Conservation (phyloP, 192 early-diverging fungal species). For the Coemansia pectinata region DNA sequence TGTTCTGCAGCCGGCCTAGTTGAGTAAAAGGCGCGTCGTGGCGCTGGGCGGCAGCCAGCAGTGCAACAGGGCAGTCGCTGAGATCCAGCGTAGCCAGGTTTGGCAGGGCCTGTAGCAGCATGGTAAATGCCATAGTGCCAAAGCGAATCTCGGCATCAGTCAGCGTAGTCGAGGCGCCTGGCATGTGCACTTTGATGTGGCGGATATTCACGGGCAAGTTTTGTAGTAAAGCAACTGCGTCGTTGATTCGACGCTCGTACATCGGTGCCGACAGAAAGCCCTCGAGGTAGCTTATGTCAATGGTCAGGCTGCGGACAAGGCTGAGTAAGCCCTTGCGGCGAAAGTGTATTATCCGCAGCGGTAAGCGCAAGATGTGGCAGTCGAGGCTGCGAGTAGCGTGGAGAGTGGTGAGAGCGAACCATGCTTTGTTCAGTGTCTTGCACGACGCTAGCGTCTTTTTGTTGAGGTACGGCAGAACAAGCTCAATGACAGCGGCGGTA, state of each 20-base stretch:
- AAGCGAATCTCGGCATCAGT: slow-evolving; percentile 37
- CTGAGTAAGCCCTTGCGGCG: slow-evolving; percentile 37
- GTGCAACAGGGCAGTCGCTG: slow-evolving; percentile 38
- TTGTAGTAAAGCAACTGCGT: slow-evolving; percentile 20
- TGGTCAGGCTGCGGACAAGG: slow-evolving; percentile 33
- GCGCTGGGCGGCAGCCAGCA: slow-evolving; percentile 13
- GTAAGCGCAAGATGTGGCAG: slow-evolving; percentile 43
- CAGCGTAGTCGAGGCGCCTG: slow-evolving; percentile 23
- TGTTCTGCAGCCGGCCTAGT: slow-evolving; percentile 20
- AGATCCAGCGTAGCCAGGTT: slow-evolving; percentile 35
- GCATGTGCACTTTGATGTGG: slow-evolving; percentile 39
- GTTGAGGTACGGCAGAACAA: slow-evolving; percentile 36
- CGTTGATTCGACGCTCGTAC: slow-evolving; percentile 44
- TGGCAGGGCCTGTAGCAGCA: slow-evolving; percentile 30
- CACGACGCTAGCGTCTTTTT: slow-evolving; percentile 25
- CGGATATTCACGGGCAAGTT: slow-evolving; percentile 21
- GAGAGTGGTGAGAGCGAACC: slow-evolving; percentile 35
- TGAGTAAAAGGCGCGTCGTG: slow-evolving; percentile 2
- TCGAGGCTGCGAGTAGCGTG: slow-evolving; percentile 43
- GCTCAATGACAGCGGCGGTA: slow-evolving; percentile 39
- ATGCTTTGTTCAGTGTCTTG: slow-evolving; percentile 41
- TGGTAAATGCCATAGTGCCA: slow-evolving; percentile 30
- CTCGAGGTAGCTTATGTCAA: slow-evolving; percentile 46
- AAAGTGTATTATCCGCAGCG: slow-evolving; percentile 45
- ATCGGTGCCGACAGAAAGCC: slow-evolving; percentile 41